A percentile compares a stretch with the other conserved stretches of the same genome.
These are phyloP conservation scores for Alternaria consortialis DNA, from an alignment of 2,329 filamentous ascomycete genomes.

Conservation along the genomic window DNA sequence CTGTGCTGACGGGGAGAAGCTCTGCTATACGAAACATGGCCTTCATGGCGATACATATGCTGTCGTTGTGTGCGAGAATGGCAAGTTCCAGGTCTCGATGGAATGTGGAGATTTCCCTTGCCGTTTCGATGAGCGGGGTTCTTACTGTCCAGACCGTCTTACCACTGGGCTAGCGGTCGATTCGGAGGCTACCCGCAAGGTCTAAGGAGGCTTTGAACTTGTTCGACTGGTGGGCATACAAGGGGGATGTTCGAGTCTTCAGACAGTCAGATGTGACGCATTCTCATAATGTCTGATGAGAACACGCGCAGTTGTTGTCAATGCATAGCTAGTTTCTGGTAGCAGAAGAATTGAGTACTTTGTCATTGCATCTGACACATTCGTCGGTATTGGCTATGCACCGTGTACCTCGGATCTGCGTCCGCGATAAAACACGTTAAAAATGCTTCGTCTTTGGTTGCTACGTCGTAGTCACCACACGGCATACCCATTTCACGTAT, in stretches of 20 bases:
- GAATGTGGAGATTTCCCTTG: neutral
- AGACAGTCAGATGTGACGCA: too few species aligned
- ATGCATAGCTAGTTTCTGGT: neutral
- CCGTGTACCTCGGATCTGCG: neutral
- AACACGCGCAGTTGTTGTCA: neutral
- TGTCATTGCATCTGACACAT: neutral
- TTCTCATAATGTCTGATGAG: neutral
- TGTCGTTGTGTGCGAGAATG: neutral
- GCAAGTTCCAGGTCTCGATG: neutral
- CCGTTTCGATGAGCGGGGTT: neutral
- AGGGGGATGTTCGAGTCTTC: too few species aligned
- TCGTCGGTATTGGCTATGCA: neutral
- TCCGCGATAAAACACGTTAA: neutral
- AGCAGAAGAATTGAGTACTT: neutral
- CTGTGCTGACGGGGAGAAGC: neutral
- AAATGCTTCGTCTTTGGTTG: neutral
- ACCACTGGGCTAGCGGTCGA: too few species aligned
- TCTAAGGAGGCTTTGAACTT: too few species aligned
- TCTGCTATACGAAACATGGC: neutral
- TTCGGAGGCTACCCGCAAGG: too few species aligned
- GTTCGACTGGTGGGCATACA: too few species aligned
- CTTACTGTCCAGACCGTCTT: neutral
- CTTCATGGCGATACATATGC: neutral
- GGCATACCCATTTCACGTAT: neutral
- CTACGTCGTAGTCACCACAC: neutral